phyloP scores from a whole-genome alignment of 2,329 filamentous ascomycete species.

The Exophiala dermatitidis region DNA sequence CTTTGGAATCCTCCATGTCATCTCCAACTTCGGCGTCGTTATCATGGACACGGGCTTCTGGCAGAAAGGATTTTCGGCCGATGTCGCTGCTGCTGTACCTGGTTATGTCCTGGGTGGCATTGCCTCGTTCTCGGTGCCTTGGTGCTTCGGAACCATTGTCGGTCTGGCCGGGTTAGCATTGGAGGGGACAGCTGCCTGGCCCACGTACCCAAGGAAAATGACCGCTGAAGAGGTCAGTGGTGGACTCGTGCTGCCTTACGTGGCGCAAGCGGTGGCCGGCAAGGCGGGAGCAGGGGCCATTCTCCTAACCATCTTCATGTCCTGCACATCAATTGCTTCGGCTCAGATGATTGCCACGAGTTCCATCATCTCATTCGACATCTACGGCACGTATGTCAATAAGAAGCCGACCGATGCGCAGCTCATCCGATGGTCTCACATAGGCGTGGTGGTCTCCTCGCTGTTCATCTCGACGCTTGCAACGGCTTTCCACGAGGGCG shows the following conservation, averaged over 20 bases:
- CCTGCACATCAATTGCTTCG: conserved; percentile 74
- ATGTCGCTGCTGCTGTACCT: conserved; percentile 42
- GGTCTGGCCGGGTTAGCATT: conserved; percentile 40
- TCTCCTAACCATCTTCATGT: conserved; percentile 71
- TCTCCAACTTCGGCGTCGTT: conserved; percentile 48
- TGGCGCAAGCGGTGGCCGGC: conserved; percentile 72
- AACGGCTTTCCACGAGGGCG: conserved; percentile 35
- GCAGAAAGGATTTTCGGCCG: conserved; percentile 52
- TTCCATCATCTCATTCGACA: conserved; percentile 61
- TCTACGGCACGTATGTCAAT: conserved; percentile 31
- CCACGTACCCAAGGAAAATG: conserved; percentile 36
- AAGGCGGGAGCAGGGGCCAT: conserved; percentile 71
- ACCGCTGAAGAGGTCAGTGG: conserved; percentile 59
- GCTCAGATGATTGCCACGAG: conserved; percentile 80
- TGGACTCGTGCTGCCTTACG: conserved; percentile 75
- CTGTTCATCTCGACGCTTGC: conserved; percentile 20
- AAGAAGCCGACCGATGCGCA: conserved; percentile 22
- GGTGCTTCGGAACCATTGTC: conserved; percentile 42
- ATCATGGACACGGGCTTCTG: conserved; percentile 65
- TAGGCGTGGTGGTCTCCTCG: conserved; percentile 31
- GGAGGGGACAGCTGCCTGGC: conserved; percentile 41
- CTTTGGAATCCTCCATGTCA: conserved; percentile 52
- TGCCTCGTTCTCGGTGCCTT: conserved; percentile 43
- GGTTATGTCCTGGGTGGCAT: conserved; percentile 42
- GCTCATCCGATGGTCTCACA: conserved; percentile 26